phyloP scores from a whole-genome alignment of 2,329 filamentous ascomycete genomes.

The Colletotrichum navitas region DNA sequence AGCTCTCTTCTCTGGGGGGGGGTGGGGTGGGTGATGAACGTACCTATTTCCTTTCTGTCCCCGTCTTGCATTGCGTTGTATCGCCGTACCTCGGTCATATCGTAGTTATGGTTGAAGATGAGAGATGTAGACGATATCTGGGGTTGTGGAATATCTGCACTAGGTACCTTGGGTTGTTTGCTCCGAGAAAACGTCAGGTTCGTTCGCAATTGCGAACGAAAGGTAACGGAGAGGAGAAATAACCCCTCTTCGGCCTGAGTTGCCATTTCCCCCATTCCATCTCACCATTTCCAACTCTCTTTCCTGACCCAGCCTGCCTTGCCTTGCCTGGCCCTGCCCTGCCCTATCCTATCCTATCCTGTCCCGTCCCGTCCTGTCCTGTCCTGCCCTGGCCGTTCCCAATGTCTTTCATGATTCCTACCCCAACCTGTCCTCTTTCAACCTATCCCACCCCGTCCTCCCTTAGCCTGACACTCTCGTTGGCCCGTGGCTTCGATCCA shows the following conservation, averaged over 20 bases:
- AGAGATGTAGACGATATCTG: neutral
- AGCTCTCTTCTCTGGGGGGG: neutral
- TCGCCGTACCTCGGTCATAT: conserved; percentile 19
- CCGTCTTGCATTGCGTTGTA: conserved; percentile 4
- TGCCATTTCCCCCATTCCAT: conserved; percentile 16
- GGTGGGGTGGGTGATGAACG: neutral
- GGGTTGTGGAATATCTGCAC: neutral
- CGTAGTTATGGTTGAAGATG: neutral
- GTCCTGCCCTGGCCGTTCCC: conserved; percentile 5
- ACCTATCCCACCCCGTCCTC: conserved; percentile 12
- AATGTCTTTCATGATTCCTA: conserved; percentile 7
- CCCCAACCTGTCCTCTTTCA: conserved; percentile 19
- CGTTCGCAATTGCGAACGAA: conserved; percentile 42
- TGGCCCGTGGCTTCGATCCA: conserved; percentile 33
- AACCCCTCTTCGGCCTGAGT: neutral
- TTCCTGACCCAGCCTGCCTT: neutral
- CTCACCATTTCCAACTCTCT: conserved; percentile 12
- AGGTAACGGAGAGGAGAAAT: conserved; percentile 29
- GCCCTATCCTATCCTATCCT: conserved; percentile 11
- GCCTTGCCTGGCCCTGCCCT: neutral
- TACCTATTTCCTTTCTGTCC: neutral
- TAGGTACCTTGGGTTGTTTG: neutral
- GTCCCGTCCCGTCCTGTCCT: neutral
- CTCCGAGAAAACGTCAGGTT: conserved; percentile 31
- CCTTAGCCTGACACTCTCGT: conserved; percentile 16